Base-by-base conservation (phyloP, 805 yeast species). In the Candida nitratophila region DNA sequence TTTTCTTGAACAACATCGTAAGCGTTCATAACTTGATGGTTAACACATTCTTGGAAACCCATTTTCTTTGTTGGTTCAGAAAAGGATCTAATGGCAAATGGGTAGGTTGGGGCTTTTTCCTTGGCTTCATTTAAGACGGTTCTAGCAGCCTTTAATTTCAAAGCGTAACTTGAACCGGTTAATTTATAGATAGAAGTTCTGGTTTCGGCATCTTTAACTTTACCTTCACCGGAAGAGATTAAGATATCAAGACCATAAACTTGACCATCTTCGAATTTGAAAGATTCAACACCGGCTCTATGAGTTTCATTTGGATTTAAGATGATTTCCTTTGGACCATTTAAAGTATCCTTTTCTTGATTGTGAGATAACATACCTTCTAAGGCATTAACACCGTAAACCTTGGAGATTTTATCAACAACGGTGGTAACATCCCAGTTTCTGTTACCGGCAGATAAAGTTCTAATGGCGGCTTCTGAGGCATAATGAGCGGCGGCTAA, bases 351-450 rank as follows among this genome's bases (percentile, higher is more conserved):
- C 58, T 80, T 73, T 55, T 70, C 74, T 66, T 80, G 86, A 68
- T 80, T 79, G 68, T 81, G 85, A 42, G 85, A 66, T 50, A 84
- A 75, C 90, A 83, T 84, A 53, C 86, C 83, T 67, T 84, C 88
- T 34, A 85, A 71, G 34, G 91, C 79, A 37, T 66, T 66, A 51
- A 77, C 74, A 40, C 70, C 84, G 61, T 64, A 83, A 39, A 69
- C 76, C 60, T 71, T 73, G 49, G 84, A 80, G 41, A 82, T 82
- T 55, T 74, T 66, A 52, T 66, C 76, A 37, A 84, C 89, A 38
- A 79, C 63, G 52, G 74, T 73, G 55, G 91, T 83, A 47, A 85
- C 83, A 52, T 83, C 89, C 78, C 79, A 79, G 72, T 83, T 84
- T 65, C 74, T 78, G 62, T 77, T 76, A 47, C 85, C 85, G 37